phyloP scores from a whole-genome alignment of 2,329 filamentous ascomycete genomes.

The Epichloe sibirici region DNA sequence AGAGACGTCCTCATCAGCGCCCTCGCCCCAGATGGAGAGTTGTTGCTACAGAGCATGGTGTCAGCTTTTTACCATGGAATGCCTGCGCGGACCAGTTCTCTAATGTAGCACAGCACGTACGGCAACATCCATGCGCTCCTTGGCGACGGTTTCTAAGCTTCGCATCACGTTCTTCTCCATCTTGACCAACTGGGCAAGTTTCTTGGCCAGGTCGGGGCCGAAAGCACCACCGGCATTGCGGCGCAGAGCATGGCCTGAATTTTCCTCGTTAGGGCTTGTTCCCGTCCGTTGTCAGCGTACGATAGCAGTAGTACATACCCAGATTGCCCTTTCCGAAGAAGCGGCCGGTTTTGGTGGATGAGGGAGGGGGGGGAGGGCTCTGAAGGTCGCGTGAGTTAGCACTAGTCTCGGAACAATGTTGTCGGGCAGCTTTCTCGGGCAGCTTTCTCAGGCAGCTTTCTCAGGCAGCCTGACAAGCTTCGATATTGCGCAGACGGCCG shows the following conservation, averaged over 20 bases:
- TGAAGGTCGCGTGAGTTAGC: conserved; percentile 27
- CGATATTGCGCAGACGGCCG: neutral
- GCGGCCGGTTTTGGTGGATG: conserved; percentile 79
- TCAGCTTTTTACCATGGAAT: neutral
- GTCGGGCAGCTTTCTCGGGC: neutral
- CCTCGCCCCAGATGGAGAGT: conserved; percentile 95
- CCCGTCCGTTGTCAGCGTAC: neutral
- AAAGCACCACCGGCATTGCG: conserved; percentile 66
- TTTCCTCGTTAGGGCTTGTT: neutral
- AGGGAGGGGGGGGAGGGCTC: conserved; percentile 91
- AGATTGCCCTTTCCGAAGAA: conserved; percentile 80
- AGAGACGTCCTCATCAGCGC: conserved; percentile 91
- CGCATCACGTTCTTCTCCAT: conserved; percentile 99
- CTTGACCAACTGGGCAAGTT: conserved; percentile 94
- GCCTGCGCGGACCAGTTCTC: neutral
- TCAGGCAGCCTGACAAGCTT: neutral
- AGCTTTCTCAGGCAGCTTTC: neutral
- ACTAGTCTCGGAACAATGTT: neutral
- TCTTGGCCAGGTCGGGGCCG: conserved; percentile 83
- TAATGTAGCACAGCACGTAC: conserved; percentile 53
- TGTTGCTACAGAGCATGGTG: conserved; percentile 57
- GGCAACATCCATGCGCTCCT: conserved; percentile 96
- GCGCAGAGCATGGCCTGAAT: conserved; percentile 52
- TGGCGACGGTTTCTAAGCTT: conserved; percentile 86
- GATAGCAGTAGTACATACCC: conserved; percentile 47